Conservation (phyloP, 306 rosid species). For the Cicer cuneatum region DNA sequence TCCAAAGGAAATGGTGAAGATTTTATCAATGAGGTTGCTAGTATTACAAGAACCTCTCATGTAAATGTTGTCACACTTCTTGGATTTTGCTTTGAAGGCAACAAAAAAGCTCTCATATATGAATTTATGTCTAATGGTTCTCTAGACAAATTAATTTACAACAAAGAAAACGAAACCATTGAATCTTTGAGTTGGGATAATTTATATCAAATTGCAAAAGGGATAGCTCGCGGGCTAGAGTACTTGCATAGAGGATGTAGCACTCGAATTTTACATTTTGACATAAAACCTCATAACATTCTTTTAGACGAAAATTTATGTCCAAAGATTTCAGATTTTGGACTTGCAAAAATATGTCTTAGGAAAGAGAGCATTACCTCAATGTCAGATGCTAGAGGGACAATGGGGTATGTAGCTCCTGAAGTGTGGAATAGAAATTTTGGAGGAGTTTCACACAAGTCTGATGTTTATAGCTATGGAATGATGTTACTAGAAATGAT, state of each 20-base stretch:
- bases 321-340: slow-evolving; percentile 12
- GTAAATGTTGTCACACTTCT: neutral
- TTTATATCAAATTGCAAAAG: neutral
- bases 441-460: slow-evolving; percentile 23
- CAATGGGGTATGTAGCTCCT: slow-evolving; percentile 15
- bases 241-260: slow-evolving; percentile 3
- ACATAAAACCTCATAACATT: slow-evolving; percentile 17
- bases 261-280: slow-evolving; percentile 17
- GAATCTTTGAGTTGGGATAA: neutral
- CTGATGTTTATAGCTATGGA: slow-evolving; percentile 17
- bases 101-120: slow-evolving; percentile 3
- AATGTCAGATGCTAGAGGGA: neutral
- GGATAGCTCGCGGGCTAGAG: neutral
- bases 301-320: neutral
- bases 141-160: slow-evolving; percentile 20
- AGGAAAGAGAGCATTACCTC: neutral
- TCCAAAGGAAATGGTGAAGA: neutral
- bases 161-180: neutral
- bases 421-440: slow-evolving; percentile 6
- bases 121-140: slow-evolving; percentile 23
- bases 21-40: neutral
- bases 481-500: slow-evolving; percentile 5
- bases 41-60: slow-evolving; percentile 4
- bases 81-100: slow-evolving; percentile 11
- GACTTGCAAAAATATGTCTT: neutral